phyloP scores from a whole-genome alignment of 1,284 basidiomycete species.

The Tremellales sp. region DNA sequence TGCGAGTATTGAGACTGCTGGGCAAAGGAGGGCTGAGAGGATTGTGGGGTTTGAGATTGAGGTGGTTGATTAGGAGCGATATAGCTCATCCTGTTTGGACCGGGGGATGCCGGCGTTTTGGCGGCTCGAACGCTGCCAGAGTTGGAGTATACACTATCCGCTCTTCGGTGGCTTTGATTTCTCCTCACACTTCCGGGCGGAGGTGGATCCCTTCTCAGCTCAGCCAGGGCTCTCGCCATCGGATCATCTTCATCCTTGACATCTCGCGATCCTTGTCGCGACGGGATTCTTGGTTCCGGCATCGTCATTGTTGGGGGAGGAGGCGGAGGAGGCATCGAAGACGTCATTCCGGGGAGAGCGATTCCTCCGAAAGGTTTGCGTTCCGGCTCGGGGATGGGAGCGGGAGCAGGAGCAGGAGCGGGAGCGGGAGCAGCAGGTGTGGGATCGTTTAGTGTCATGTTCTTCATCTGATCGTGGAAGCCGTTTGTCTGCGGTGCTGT shows the following conservation, averaged over 20 bases:
- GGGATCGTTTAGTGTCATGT: conserved; percentile 18
- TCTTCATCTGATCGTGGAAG: conserved; percentile 13
- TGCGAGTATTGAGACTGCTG: neutral
- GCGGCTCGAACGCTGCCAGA: conserved; percentile 22
- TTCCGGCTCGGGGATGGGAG: conserved; percentile 3
- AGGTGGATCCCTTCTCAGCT: conserved; percentile 51
- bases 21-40: neutral
- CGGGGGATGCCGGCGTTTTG: conserved; percentile 31
- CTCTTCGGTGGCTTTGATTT: conserved; percentile 39
- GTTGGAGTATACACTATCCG: conserved; percentile 37
- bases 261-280: conserved; percentile 32
- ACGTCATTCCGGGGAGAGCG: conserved; percentile 43
- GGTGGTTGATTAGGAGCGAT: conserved; percentile 6
- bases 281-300: conserved; percentile 36
- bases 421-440: conserved; percentile 9
- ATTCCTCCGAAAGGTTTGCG: conserved; percentile 42
- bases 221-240: conserved; percentile 64
- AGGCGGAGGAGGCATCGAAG: conserved; percentile 31
- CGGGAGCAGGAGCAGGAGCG: conserved; percentile 3
- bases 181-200: conserved; percentile 41
- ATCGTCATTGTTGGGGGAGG: conserved; percentile 29
- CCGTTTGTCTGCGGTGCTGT: conserved; percentile 17
- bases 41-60: neutral
- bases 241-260: conserved; percentile 62
- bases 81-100: too few relatives aligned